Evolutionary conservation across 495 filamentous ascomycete genomes (phyloP).

Genomic region (Paragyromitra xinjiangensis): DNA sequence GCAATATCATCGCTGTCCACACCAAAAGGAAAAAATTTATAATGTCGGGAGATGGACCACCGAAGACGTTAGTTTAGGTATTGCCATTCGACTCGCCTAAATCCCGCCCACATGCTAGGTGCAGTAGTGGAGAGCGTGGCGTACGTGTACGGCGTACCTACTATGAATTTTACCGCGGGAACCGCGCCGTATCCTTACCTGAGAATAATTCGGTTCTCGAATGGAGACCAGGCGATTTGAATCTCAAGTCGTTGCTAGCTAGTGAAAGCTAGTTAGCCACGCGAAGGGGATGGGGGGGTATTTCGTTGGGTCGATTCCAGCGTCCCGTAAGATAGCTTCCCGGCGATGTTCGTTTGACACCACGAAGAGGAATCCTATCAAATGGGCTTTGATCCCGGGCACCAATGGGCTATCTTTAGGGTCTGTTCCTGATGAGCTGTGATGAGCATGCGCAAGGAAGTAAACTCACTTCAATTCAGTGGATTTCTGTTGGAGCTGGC

Average conservation of each 20-base stretch:
- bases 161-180: constrained; percentile 41
- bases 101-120: constrained; percentile 19
- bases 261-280: constrained; percentile 1
- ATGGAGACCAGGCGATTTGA: constrained; percentile 35
- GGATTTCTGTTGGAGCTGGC: constrained; percentile 9
- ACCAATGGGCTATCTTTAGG: constrained; percentile 34
- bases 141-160: constrained; percentile 11
- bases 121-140: constrained; percentile 13
- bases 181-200: constrained; percentile 32
- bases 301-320: constrained; percentile 17
- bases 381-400: constrained; percentile 43
- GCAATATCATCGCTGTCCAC: constrained; percentile 29
- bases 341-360: constrained; percentile 10
- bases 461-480: constrained; percentile 24
- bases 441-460: not conserved
- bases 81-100: constrained; percentile 41
- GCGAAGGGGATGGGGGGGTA: not conserved
- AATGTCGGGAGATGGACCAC: constrained; percentile 28
- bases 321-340: constrained; percentile 5
- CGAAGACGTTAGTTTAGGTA: not conserved
- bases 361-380: constrained; percentile 21
- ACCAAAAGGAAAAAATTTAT: not conserved
- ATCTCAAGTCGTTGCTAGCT: constrained; percentile 23
- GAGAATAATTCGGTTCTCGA: constrained; percentile 22
- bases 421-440: constrained; percentile 24